Base-by-base conservation (phyloP, 2,329 filamentous ascomycete species). In the Ceratocystis lukuohia region DNA sequence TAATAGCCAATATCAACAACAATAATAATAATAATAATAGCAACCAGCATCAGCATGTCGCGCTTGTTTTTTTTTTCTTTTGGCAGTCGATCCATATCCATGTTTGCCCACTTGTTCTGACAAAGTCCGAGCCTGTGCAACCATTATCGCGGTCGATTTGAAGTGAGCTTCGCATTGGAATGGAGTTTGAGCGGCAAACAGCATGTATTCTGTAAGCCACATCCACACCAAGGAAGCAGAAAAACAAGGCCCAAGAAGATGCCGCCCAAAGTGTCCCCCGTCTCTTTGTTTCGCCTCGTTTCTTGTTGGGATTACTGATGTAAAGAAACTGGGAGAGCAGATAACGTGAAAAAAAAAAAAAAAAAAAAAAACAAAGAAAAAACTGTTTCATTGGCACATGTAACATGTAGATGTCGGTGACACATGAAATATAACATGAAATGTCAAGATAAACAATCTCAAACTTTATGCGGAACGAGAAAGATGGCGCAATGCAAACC, bases 11-110 rank as follows among this genome's bases (percentile, higher is more conserved):
- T 56, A 25, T 25, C 53, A 57, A 15, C 30, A 12, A 3, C 28
- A 30, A 57, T n/a, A 57, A 10, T 22, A 50, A 30, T 22, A 50
- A 30, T n/a, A 28, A 50, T 30, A 28, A 57, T 12, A 57, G 33
- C 22, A 33, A 15, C 53, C 25, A 15, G 53, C 25, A 30, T 30
- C 53, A 57, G 17, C 53, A 57, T 57, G 53, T 57, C 53, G 33
- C 53, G 25, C 10, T 28, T 28, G 53, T 33, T 33, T 28, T 28
- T 28, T 4, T 4, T 57, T 57, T 28, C 22, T 33, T 53, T 57
- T 57, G 53, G 53, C 53, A 57, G 53, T 57, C 53, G 53, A 57
- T 57, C 53, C 53, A 57, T 57, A 57, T 33, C 53, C 53, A 57
- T 57, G 53, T 57, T 57, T 57, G 53, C 30, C 53, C 53, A 30